A percentile compares a stretch with the other conserved stretches of the same genome.
These are phyloP conservation scores for Aspergillus phoenicis DNA, from an alignment of 2,329 filamentous ascomycete genomes.

Conservation along the genomic window DNA sequence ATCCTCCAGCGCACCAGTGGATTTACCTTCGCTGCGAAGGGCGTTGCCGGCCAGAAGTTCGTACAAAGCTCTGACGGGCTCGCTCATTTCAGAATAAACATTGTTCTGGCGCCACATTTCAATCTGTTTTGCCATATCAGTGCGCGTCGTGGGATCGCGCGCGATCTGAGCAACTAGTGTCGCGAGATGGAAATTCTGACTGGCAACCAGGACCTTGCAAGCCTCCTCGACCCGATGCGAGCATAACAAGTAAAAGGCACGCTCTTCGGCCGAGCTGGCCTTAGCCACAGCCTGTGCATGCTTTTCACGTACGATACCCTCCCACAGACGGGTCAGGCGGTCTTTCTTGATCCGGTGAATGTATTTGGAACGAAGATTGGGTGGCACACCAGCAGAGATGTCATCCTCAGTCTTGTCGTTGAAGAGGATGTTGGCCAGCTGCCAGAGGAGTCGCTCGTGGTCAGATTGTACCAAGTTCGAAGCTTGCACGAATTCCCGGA, in stretches of 20 bases:
- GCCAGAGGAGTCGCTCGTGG: conserved; percentile 67
- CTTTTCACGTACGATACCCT: conserved; percentile 55
- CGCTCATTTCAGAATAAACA: conserved; percentile 82
- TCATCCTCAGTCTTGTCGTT: conserved; percentile 62
- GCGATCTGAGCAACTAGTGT: conserved; percentile 83
- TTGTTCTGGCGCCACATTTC: conserved; percentile 81
- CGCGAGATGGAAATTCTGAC: conserved; percentile 79
- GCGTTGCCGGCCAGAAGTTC: conserved; percentile 86
- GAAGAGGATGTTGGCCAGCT: conserved; percentile 83
- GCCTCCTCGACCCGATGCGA: conserved; percentile 79
- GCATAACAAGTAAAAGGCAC: conserved; percentile 77
- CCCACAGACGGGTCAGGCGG: conserved; percentile 48
- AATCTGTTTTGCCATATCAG: conserved; percentile 78
- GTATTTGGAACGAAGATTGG: conserved; percentile 42
- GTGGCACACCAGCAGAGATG: conserved; percentile 46
- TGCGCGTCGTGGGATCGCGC: conserved; percentile 67
- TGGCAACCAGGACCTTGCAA: conserved; percentile 74
- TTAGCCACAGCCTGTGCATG: conserved; percentile 69
- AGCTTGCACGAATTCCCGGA: conserved; percentile 35
- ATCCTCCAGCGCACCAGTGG: conserved; percentile 74
- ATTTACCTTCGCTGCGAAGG: conserved; percentile 76
- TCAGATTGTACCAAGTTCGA: conserved; percentile 34
- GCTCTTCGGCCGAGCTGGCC: conserved; percentile 72
- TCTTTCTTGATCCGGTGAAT: conserved; percentile 52
- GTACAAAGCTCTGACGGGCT: conserved; percentile 82